These are phyloP conservation scores for Fusarium sp. DNA, from an alignment of 2,329 filamentous ascomycete species.

Conservation along the genomic window DNA sequence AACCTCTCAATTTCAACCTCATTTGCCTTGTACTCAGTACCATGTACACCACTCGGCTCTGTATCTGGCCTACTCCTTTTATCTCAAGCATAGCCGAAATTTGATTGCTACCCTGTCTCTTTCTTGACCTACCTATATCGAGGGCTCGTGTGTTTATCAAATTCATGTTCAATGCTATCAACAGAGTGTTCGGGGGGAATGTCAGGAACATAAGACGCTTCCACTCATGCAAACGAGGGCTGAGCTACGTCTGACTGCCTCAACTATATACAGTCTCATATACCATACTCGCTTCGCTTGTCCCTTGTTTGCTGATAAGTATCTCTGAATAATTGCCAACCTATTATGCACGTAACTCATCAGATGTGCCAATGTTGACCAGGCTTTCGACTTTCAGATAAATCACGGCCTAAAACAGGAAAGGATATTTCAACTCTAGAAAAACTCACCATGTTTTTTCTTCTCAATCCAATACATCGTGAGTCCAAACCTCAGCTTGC, in stretches of 20 bases:
- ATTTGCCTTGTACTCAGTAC: neutral
- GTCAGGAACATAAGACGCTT: neutral
- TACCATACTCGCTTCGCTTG: neutral
- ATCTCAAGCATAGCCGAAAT: conserved; percentile 1
- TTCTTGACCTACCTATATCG: neutral
- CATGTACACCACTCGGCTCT: neutral
- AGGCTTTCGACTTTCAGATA: too few species aligned
- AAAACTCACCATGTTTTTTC: too few species aligned
- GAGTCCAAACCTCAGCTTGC: too few species aligned
- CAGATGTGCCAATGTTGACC: too few species aligned
- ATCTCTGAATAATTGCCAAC: neutral
- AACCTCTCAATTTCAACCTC: neutral
- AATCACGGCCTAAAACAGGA: too few species aligned
- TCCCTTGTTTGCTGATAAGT: neutral
- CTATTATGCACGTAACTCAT: too few species aligned
- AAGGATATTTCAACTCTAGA: too few species aligned
- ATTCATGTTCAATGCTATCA: neutral
- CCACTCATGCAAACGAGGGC: neutral
- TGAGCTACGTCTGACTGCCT: neutral
- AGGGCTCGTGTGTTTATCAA: neutral
- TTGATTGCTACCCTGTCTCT: neutral
- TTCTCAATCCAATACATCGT: too few species aligned
- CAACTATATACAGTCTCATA: neutral
- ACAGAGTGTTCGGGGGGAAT: neutral
- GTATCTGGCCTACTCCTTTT: neutral